Base-by-base conservation (phyloP, 75 land plant genomes). In the Pseudotsuga menziesii region DNA sequence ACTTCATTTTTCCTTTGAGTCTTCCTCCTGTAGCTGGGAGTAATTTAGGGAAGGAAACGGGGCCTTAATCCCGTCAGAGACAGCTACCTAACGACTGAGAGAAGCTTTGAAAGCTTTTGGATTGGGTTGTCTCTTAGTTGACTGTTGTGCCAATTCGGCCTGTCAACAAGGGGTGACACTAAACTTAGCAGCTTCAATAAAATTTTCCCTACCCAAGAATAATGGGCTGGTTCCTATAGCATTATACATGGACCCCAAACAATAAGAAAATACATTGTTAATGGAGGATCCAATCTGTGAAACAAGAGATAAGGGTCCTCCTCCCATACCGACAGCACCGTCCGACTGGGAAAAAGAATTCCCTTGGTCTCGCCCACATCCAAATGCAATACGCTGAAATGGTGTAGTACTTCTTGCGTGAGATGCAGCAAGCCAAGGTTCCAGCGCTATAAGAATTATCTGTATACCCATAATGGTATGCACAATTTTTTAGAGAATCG, bases 311-410 rank as follows among this genome's bases (percentile, higher is more conserved):
- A 82, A 22, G 4, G 71, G 59, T 3, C 84, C 83, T 55, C 73
- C 69, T 57, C 83, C 84, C 26, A 82, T 22, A 11, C 84, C 84
- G 4, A 80, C 77, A 11, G 80, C 2, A 9, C 83, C 83, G n/a
- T 63, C 56, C 0, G 41, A 74, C 3, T 41, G 75, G 36, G 48
- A 3, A 58, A 67, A 67, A 35, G 16, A 48, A 1, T 27, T 23
- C 0, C 80, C 85, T 16, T 39, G 29, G 6, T 39, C 55, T 26
- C 72, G 85, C 11, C 85, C 85, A 17, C 85, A 84, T 1, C 85
- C 85, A 23, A 84, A 84, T 0, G 76, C 85, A 19, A 84, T 12
- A 13, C 13, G 29, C 4, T 64, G 60, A 15, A 77, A 57, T 11
- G 64, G 16, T 13, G 16, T 4, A 5, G 44, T 56, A 0, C 16